Evolutionary conservation across 805 yeast genomes (phyloP), one percentile per base, ranked within the genome.

Genomic region (Yarrowia osloensis): DNA sequence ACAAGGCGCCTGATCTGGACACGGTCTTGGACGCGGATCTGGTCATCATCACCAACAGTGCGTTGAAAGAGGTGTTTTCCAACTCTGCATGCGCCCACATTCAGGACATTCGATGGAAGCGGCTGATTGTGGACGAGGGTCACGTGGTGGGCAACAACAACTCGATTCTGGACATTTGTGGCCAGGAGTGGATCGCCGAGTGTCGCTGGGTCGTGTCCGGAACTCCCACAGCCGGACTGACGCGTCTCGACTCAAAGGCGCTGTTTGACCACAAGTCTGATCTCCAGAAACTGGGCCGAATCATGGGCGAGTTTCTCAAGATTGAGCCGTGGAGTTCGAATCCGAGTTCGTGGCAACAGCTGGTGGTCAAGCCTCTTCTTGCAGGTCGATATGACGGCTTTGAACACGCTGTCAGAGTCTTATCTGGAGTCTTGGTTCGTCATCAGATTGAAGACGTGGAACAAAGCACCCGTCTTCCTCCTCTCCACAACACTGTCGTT

Each of bases 171-270:
- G 86, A 84, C 8, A 72, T 75, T 9, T 72, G 85, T 37, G 85
- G 89, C 21, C 79, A 78, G 37, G 76, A 78, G 24, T 72, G 88
- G 54, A 74, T 76, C 57, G 83, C 84, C 9, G 93, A 88, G 71
- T 79, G 91, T 62, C 81, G 84, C 68, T 88, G 93, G 93, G 86
- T 87, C 0, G 90, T 88, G 0, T 85, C 89, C 0, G 92, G 93
- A 33, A 88, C 93, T 0, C 92, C 92, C 4, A 88, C 91, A 0
- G 82, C 89, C 0, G 93, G 93, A 0, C 76, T 88, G 65, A 86
- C 91, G 0, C 81, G 81, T 50, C 42, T 61, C 3, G 66, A 61
- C 4, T 12, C 40, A 2, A 33, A 22, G 22, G 8, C 33, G 1
- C 33, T 12, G 22, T 61, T 61, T 19, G 33, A 61, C 44, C 42